phyloP scores from a whole-genome alignment of 305 asterid genomes.

The Plantago coronopus region DNA sequence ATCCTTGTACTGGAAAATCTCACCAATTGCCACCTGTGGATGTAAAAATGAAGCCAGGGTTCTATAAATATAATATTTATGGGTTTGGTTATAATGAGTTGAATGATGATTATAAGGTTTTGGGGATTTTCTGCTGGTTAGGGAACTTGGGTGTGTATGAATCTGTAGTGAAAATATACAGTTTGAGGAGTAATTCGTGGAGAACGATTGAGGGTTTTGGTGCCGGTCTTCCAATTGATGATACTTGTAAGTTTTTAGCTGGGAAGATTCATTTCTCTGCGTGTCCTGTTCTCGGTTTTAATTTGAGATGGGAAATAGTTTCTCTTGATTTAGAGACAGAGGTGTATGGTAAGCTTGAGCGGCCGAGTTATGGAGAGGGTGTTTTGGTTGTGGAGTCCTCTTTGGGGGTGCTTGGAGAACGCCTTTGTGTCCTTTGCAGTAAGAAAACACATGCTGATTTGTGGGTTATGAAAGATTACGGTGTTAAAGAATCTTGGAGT shows the following conservation, averaged over 20 bases:
- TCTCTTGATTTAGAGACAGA: constrained; percentile 44
- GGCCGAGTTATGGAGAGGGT: constrained; percentile 36
- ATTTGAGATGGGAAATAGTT: constrained; percentile 32
- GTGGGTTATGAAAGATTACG: constrained; percentile 61
- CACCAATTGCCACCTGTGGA: constrained; percentile 32
- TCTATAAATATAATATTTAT: constrained; percentile 22
- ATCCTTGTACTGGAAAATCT: constrained; percentile 37
- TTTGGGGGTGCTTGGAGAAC: constrained; percentile 41
- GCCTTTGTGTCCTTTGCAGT: constrained; percentile 34
- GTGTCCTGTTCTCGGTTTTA: constrained; percentile 2
- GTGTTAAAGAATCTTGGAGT: constrained; percentile 48
- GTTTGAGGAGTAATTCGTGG: constrained; percentile 45
- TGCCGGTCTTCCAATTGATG: constrained; percentile 31
- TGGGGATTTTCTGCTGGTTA: constrained; percentile 34
- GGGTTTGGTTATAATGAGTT: constrained; percentile 43
- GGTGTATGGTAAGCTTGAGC: constrained; percentile 39
- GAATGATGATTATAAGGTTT: constrained; percentile 51
- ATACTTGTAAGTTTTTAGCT: constrained; percentile 37
- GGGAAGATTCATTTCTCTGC: constrained; percentile 54
- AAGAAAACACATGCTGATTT: constrained; percentile 17
- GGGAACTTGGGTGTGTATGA: constrained; percentile 16
- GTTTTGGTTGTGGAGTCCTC: constrained; percentile 3
- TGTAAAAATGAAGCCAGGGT: constrained; percentile 20
- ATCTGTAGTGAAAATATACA: constrained; percentile 35
- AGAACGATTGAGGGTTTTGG: constrained; percentile 32